These are phyloP conservation scores for Monilinia vaccinii-corymbosi DNA, from an alignment of 2,329 filamentous ascomycete genomes.

Conservation along the genomic window DNA sequence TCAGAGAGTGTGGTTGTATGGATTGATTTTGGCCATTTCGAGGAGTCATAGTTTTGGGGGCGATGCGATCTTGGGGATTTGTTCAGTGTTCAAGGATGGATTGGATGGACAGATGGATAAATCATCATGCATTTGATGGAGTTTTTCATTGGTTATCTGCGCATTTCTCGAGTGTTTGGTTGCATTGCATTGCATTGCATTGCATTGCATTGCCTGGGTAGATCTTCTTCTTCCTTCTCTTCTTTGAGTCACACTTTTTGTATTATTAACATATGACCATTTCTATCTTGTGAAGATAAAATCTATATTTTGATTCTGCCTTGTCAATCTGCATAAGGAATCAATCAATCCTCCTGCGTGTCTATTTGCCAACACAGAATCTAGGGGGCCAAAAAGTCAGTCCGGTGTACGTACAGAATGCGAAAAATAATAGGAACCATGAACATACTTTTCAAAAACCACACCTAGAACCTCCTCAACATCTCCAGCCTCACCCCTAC, in stretches of 20 bases:
- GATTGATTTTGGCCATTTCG: background rate
- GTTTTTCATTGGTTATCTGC: background rate
- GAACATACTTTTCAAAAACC: slow-evolving; percentile 80
- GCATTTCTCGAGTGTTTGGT: background rate
- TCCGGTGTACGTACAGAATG: background rate
- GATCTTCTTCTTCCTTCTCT: background rate
- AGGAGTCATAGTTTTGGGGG: background rate
- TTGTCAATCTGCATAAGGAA: background rate
- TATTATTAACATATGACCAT: background rate
- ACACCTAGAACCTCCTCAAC: slow-evolving; percentile 94
- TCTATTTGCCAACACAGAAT: slow-evolving; percentile 28
- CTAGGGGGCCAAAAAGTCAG: slow-evolving; percentile 13
- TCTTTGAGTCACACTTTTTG: background rate
- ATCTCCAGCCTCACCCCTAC: slow-evolving; percentile 74
- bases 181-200: background rate
- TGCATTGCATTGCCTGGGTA: too few species aligned
- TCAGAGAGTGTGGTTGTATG: background rate
- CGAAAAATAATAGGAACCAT: background rate
- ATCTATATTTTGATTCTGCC: background rate
- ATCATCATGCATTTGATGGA: background rate
- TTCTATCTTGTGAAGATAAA: background rate
- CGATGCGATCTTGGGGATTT: background rate
- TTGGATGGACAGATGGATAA: background rate
- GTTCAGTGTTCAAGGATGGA: background rate
- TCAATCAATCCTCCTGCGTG: background rate